These are phyloP conservation scores for Cryptosporidium muris DNA, from an alignment of 169 alveolate genomes.

Conservation along the genomic window DNA sequence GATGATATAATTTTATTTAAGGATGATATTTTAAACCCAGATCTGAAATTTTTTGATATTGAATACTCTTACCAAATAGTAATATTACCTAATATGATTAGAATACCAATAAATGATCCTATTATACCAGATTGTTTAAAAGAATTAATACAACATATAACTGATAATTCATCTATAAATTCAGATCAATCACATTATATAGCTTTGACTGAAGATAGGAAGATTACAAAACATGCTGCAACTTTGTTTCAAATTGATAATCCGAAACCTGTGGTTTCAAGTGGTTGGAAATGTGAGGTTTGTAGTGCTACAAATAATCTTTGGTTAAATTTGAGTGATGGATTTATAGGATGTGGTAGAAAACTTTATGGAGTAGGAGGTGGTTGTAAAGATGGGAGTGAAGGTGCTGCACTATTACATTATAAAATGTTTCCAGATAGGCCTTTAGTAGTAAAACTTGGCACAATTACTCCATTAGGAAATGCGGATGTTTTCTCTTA, in stretches of 20 bases:
- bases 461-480: constrained; percentile 90
- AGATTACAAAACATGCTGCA: constrained; percentile 74
- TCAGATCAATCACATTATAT: not conserved
- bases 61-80: constrained; percentile 8
- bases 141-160: constrained; percentile 36
- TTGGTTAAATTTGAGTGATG: constrained; percentile 82
- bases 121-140: not conserved
- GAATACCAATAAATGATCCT: not conserved
- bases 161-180: not conserved
- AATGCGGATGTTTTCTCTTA: constrained; percentile 91
- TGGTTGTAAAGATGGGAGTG: constrained; percentile 87
- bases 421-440: constrained; percentile 72
- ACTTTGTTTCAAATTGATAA: constrained; percentile 72
- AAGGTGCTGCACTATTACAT: constrained; percentile 91
- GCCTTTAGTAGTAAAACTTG: constrained; percentile 91
- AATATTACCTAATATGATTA: constrained; percentile 3
- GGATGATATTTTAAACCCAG: constrained; percentile 17
- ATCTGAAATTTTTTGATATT: constrained; percentile 10
- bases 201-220: constrained; percentile 57
- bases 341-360: constrained; percentile 89
- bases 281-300: constrained; percentile 72
- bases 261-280: constrained; percentile 71
- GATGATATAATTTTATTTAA: constrained; percentile 19
- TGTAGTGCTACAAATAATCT: constrained; percentile 77
- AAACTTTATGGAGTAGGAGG: constrained; percentile 85